Evolutionary conservation across 352 stramenopile genomes (phyloP).

Genomic region (Globisporangium lucens): DNA sequence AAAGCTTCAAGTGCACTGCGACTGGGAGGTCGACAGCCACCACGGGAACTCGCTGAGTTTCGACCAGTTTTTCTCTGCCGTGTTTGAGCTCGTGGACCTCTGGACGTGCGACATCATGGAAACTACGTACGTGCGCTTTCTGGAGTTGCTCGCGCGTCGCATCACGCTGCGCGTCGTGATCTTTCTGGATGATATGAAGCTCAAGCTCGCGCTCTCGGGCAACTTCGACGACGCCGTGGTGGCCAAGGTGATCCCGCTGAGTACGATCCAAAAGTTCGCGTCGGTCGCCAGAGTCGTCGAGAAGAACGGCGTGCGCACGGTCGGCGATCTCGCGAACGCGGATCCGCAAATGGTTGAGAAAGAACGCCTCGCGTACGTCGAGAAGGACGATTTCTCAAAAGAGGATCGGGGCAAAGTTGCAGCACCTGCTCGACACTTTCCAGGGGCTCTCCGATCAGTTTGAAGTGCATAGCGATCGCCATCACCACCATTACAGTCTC

Average conservation of each 20-base stretch:
- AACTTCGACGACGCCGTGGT: conserved; percentile 73
- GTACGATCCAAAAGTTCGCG: conserved; percentile 64
- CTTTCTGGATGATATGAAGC: conserved; percentile 64
- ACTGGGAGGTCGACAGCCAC: conserved; percentile 79
- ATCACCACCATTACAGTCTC: conserved; percentile 29
- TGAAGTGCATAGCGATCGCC: conserved; percentile 26
- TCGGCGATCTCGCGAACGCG: conserved; percentile 60
- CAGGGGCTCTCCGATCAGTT: conserved; percentile 57
- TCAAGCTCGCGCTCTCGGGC: conserved; percentile 69
- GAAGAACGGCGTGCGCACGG: conserved; percentile 40
- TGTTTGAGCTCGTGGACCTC: conserved; percentile 79
- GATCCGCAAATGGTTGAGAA: conserved; percentile 54
- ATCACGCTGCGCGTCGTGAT: conserved; percentile 71
- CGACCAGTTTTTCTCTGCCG: conserved; percentile 60
- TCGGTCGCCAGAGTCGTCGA: conserved; percentile 57
- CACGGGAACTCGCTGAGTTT: conserved; percentile 46
- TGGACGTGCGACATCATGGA: conserved; percentile 82
- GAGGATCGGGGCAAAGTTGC: conserved; percentile 51
- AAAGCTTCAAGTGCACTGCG: conserved; percentile 60
- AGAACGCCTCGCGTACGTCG: conserved; percentile 50
- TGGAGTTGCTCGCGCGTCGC: conserved; percentile 56
- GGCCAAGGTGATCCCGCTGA: conserved; percentile 71
- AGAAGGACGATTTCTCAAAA: conserved; percentile 36
- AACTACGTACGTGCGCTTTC: conserved; percentile 58
- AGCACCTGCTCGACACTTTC: conserved; percentile 61